phyloP scores from a whole-genome alignment of 2,329 filamentous ascomycete genomes.

The Onygenales sp. region DNA sequence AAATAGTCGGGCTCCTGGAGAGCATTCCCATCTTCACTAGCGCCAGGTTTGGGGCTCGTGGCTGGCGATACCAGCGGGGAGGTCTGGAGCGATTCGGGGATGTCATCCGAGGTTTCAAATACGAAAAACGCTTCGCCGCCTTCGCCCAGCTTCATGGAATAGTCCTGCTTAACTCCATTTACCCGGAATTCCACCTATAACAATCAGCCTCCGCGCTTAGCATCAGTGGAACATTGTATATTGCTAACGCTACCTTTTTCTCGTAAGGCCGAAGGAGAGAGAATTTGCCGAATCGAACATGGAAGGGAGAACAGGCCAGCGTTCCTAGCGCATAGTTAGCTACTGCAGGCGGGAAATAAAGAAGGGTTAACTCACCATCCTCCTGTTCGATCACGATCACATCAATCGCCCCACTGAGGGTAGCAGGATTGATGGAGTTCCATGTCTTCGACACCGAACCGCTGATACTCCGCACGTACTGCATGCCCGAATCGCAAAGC shows the following conservation, averaged over 20 bases:
- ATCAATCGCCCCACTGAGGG: slow-evolving; percentile 94
- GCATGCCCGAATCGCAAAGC: slow-evolving; percentile 50
- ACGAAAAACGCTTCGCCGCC: slow-evolving; percentile 98
- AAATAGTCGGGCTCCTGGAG: slow-evolving; percentile 43
- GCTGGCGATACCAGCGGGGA: slow-evolving; percentile 86
- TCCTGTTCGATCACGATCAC: slow-evolving; percentile 96
- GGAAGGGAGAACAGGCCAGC: slow-evolving; percentile 89
- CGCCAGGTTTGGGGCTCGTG: slow-evolving; percentile 56
- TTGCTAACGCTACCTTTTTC: slow-evolving; percentile 57
- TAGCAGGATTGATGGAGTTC: slow-evolving; percentile 99
- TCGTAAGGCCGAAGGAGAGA: slow-evolving; percentile 88
- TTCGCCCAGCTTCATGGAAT: slow-evolving; percentile 97
- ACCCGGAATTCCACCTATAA: slow-evolving; percentile 78
- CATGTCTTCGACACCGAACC: slow-evolving; percentile 96
- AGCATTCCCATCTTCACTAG: slow-evolving; percentile 22
- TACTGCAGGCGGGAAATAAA: background rate
- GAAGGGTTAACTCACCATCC: slow-evolving; percentile 58
- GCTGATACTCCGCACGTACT: slow-evolving; percentile 94
- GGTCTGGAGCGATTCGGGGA: slow-evolving; percentile 89
- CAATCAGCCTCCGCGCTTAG: background rate
- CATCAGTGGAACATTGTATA: background rate
- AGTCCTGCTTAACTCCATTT: slow-evolving; percentile 84
- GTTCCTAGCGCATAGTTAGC: slow-evolving; percentile 35
- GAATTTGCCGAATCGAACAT: slow-evolving; percentile 98
- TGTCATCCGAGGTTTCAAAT: slow-evolving; percentile 85